Evolutionary conservation across 306 rosid species (phyloP).

Genomic region (Luffa acutangula): DNA sequence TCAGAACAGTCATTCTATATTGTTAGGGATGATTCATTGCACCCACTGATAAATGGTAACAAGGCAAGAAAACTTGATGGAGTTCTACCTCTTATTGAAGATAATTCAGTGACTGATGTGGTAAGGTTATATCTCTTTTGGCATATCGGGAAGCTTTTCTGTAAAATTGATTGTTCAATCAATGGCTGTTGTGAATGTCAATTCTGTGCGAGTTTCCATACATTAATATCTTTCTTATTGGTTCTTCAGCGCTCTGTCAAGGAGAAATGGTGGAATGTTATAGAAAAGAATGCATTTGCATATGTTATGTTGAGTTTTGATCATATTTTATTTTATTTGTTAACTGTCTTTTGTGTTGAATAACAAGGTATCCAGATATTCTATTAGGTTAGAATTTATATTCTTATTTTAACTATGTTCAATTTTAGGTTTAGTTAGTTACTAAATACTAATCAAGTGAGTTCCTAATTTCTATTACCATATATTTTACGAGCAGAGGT

Average conservation of each 20-base stretch:
- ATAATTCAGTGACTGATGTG: slow-evolving; percentile 64
- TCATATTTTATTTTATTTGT: neutral
- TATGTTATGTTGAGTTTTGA: neutral
- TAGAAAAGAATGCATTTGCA: neutral
- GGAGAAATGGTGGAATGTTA: neutral
- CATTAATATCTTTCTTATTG: neutral
- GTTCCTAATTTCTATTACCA: neutral
- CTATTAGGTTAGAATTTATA: neutral
- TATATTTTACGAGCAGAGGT: neutral
- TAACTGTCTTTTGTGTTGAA: neutral
- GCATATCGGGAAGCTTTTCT: neutral
- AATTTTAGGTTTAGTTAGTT: neutral
- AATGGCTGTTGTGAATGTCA: neutral
- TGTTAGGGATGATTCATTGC: slow-evolving; percentile 89
- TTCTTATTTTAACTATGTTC: neutral
- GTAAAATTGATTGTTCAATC: neutral
- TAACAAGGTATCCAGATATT: neutral
- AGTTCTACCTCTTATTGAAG: slow-evolving; percentile 53
- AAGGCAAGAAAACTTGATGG: slow-evolving; percentile 84
- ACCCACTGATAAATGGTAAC: slow-evolving; percentile 80
- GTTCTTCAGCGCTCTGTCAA: neutral
- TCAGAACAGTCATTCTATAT: slow-evolving; percentile 32
- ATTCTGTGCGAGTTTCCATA: neutral
- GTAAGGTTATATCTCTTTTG: slow-evolving; percentile 27
- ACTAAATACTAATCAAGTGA: neutral